These are phyloP conservation scores for Penicillium sp. DNA, from an alignment of 2,329 filamentous ascomycete genomes.

Conservation along the genomic window DNA sequence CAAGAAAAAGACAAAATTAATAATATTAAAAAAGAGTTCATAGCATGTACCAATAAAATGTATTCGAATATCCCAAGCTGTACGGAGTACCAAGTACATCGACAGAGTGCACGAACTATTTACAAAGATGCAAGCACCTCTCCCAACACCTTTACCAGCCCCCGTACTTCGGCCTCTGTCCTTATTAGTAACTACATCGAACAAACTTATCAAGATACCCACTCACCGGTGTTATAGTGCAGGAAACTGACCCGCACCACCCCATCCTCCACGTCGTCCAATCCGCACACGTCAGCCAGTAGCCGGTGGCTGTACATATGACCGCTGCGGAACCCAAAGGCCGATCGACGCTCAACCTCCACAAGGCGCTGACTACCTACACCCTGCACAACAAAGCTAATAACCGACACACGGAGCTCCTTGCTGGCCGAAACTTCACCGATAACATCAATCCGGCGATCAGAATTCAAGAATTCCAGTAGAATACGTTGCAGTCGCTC, in stretches of 20 bases:
- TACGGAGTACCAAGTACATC: not conserved
- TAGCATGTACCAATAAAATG: not conserved
- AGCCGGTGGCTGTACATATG: conserved; percentile 67
- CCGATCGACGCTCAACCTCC: conserved; percentile 57
- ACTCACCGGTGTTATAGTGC: conserved; percentile 68
- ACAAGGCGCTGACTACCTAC: conserved; percentile 58
- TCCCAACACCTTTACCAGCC: conserved; percentile 16
- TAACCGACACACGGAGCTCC: conserved; percentile 58
- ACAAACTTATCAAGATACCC: not conserved
- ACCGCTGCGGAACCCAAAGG: conserved; percentile 65
- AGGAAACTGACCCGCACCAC: conserved; percentile 69
- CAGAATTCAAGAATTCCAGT: conserved; percentile 57
- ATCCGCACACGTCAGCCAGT: conserved; percentile 56
- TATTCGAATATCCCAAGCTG: not conserved
- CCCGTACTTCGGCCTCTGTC: conserved; percentile 20
- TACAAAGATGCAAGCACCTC: conserved; percentile 12
- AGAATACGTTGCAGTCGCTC: conserved; percentile 57
- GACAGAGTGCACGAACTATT: not conserved
- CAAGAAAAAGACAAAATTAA: not conserved
- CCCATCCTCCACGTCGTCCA: conserved; percentile 59
- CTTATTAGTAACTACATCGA: conserved; percentile 10
- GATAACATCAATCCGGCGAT: conserved; percentile 56
- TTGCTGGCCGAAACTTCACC: conserved; percentile 54
- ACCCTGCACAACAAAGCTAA: conserved; percentile 64
- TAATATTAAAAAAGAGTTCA: not conserved